A percentile compares a stretch with the other conserved stretches of the same genome.
Evolutionary conservation across 2,329 filamentous ascomycete genomes (phyloP).

Genomic region (Aureobasidium mangrovei): DNA sequence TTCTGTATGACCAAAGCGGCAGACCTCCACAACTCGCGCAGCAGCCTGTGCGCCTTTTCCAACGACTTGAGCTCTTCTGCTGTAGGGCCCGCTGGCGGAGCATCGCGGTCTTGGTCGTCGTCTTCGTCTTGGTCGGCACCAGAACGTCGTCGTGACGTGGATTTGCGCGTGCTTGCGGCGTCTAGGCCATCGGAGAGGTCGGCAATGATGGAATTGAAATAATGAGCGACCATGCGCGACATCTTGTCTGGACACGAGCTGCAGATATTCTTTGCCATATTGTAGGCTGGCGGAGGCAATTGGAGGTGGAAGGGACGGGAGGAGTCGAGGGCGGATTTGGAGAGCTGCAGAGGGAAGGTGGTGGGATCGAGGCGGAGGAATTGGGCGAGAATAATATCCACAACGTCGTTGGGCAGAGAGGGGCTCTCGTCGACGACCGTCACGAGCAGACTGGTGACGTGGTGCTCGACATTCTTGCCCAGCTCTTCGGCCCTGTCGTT

Average conservation of each 20-base stretch:
- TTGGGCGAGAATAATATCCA: slow-evolving; percentile 91
- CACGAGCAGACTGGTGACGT: slow-evolving; percentile 78
- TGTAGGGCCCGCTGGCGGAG: slow-evolving; percentile 52
- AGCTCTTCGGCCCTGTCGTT: slow-evolving; percentile 69
- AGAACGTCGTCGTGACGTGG: slow-evolving; percentile 39
- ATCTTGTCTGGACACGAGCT: slow-evolving; percentile 86
- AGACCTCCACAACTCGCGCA: slow-evolving; percentile 89
- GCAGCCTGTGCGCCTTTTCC: slow-evolving; percentile 77
- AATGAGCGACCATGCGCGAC: slow-evolving; percentile 87
- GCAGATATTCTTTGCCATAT: slow-evolving; percentile 93
- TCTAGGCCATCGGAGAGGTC: slow-evolving; percentile 51
- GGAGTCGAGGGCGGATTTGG: slow-evolving; percentile 36
- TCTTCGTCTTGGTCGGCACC: slow-evolving; percentile 36
- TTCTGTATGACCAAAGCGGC: slow-evolving; percentile 82
- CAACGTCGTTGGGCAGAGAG: slow-evolving; percentile 67
- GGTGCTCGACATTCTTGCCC: slow-evolving; percentile 86
- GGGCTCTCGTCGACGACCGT: slow-evolving; percentile 79
- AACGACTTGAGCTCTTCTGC: slow-evolving; percentile 82
- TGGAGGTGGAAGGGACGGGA: slow-evolving; percentile 54
- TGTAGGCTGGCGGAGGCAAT: slow-evolving; percentile 83
- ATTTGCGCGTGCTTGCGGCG: slow-evolving; percentile 40
- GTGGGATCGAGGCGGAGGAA: slow-evolving; percentile 80
- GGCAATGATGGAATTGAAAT: slow-evolving; percentile 94
- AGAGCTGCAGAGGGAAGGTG: slow-evolving; percentile 28
- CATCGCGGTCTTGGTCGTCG: slow-evolving; percentile 34